These are phyloP conservation scores for Warburgia ugandensis DNA, from an alignment of 164 flowering plant species.

Conservation along the genomic window DNA sequence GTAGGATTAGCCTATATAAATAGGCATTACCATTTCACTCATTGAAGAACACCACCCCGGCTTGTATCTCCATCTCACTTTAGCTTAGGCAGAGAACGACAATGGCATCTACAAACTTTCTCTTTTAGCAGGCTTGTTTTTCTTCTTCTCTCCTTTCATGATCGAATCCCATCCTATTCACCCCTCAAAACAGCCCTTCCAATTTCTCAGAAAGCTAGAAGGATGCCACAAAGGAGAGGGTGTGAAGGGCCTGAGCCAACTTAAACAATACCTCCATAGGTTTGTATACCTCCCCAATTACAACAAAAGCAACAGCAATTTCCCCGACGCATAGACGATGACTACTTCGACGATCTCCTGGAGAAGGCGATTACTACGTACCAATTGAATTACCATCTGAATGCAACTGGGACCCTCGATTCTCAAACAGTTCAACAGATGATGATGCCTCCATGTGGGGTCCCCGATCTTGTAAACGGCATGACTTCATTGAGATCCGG, in stretches of 20 bases:
- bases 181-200: too few relatives aligned
- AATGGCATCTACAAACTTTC: too few relatives aligned
- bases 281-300: conserved; percentile 14
- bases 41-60: too few relatives aligned
- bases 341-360: conserved; percentile 18
- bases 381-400: conserved; percentile 23
- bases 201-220: neutral
- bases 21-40: too few relatives aligned
- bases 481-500: conserved; percentile 4
- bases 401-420: conserved; percentile 19
- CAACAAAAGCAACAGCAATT: neutral
- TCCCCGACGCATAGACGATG: conserved; percentile 1
- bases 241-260: neutral
- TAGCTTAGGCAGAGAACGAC: too few relatives aligned
- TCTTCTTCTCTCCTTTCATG: too few relatives aligned
- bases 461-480: conserved; percentile 21
- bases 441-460: conserved; percentile 20
- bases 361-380: conserved; percentile 24
- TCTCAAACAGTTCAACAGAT: conserved; percentile 8
- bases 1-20: too few relatives aligned
- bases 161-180: too few relatives aligned
- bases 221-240: conserved; percentile 3
- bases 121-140: too few relatives aligned
- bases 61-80: too few relatives aligned
- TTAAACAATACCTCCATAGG: neutral